phyloP scores from a whole-genome alignment of 208 protist genomes.

The Leishmania guyanensis region DNA sequence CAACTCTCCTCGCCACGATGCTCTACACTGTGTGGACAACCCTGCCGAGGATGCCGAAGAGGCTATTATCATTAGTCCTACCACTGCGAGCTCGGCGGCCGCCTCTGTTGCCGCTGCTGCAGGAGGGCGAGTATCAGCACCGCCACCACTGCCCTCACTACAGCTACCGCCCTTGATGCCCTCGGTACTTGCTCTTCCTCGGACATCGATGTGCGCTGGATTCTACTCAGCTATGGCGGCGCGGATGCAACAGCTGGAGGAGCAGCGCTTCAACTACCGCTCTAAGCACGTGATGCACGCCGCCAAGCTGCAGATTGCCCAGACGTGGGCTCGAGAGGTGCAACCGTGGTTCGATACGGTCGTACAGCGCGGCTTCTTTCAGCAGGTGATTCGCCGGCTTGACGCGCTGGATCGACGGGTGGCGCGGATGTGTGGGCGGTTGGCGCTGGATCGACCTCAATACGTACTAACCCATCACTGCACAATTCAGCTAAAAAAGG shows the following conservation, averaged over 20 bases:
- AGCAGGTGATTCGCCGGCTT: slow-evolving; percentile 8
- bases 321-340: slow-evolving; percentile 29
- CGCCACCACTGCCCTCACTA: background rate
- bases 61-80: slow-evolving; percentile 3
- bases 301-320: slow-evolving; percentile 34
- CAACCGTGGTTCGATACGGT: slow-evolving; percentile 38
- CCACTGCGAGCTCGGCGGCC: background rate
- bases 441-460: slow-evolving; percentile 23
- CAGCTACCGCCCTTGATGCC: background rate
- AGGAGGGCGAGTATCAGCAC: background rate
- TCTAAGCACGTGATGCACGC: slow-evolving; percentile 9
- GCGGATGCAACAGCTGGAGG: slow-evolving; percentile 2
- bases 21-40: background rate
- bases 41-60: background rate
- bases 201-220: background rate
- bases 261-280: background rate
- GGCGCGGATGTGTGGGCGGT: slow-evolving; percentile 9
- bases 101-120: background rate
- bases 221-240: background rate
- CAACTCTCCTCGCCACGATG: background rate
- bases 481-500: background rate
- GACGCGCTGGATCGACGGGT: slow-evolving; percentile 12
- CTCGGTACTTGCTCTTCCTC: background rate
- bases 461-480: slow-evolving; percentile 11
- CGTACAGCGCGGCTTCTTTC: slow-evolving; percentile 21